Evolutionary conservation across 495 filamentous ascomycete genomes (phyloP).

Genomic region (Podospora anserina): DNA sequence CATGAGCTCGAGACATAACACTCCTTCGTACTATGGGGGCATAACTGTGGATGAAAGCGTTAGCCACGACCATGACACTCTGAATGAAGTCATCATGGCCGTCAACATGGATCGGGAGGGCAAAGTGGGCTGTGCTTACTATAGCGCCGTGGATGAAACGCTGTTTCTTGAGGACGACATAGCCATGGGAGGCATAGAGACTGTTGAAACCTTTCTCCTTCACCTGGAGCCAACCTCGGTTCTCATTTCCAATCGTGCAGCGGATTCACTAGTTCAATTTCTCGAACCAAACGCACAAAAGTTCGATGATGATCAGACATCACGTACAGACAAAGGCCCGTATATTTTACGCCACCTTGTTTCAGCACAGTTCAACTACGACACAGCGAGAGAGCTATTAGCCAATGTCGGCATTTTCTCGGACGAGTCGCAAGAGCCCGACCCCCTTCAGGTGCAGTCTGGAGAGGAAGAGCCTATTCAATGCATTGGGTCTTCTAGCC

Average conservation of each 20-base stretch:
- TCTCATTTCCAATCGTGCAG: slow-evolving; percentile 66
- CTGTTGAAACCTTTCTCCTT: slow-evolving; percentile 70
- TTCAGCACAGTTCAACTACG: slow-evolving; percentile 73
- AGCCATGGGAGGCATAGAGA: slow-evolving; percentile 64
- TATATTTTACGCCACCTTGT: slow-evolving; percentile 73
- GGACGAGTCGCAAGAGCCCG: slow-evolving; percentile 43
- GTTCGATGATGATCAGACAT: slow-evolving; percentile 31
- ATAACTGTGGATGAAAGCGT: background rate
- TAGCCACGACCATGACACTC: slow-evolving; percentile 44
- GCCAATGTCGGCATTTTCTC: slow-evolving; percentile 52
- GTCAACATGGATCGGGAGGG: slow-evolving; percentile 70
- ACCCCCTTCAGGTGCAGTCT: slow-evolving; percentile 56
- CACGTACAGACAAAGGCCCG: slow-evolving; percentile 38
- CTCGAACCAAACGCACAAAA: slow-evolving; percentile 44
- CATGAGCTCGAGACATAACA: background rate
- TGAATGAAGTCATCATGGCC: slow-evolving; percentile 79
- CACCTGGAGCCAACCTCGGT: slow-evolving; percentile 79
- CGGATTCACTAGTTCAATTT: slow-evolving; percentile 54
- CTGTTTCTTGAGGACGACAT: slow-evolving; percentile 80
- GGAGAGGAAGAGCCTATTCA: slow-evolving; percentile 45
- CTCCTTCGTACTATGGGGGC: background rate
- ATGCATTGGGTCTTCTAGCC: slow-evolving; percentile 51
- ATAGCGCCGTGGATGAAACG: slow-evolving; percentile 67
- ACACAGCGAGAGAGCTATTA: slow-evolving; percentile 66
- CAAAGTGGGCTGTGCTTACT: slow-evolving; percentile 85